Evolutionary conservation across 805 yeast genomes (phyloP).

Genomic region (Candida pseudoglaebosa): DNA sequence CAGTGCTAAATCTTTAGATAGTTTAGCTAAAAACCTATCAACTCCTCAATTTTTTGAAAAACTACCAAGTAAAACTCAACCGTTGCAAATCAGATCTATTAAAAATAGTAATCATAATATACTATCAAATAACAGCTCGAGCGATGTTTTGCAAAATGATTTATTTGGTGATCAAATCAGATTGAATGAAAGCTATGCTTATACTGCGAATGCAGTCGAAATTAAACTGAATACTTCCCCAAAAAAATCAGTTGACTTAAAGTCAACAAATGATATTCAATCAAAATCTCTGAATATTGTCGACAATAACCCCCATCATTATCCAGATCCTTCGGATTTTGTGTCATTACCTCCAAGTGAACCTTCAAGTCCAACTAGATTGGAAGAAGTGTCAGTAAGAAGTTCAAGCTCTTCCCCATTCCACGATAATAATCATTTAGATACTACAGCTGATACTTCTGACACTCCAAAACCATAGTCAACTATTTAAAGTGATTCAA

Average conservation of each 20-base stretch:
- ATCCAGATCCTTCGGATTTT: not conserved
- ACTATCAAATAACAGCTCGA: conserved; percentile 16
- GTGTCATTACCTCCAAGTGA: not conserved
- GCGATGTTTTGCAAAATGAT: conserved; percentile 18
- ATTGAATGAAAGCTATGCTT: conserved; percentile 31
- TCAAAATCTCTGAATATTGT: not conserved
- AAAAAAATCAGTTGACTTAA: not conserved
- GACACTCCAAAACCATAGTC: too few species aligned
- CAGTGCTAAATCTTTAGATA: conserved; percentile 20
- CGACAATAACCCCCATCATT: not conserved
- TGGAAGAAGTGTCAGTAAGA: not conserved
- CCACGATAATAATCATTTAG: not conserved
- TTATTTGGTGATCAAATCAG: conserved; percentile 16
- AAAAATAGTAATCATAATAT: not conserved
- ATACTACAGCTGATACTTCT: too few species aligned
- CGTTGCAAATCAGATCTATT: conserved; percentile 16
- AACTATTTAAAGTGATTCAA: too few species aligned
- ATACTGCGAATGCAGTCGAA: conserved; percentile 14
- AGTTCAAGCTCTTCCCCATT: not conserved
- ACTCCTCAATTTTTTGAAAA: conserved; percentile 34
- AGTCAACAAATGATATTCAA: not conserved
- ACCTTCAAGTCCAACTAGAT: not conserved
- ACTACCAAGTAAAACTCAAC: conserved; percentile 31
- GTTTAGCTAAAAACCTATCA: conserved; percentile 37
- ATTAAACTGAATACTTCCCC: not conserved